These are phyloP conservation scores for Davidsoniella virescens DNA, from an alignment of 2,329 filamentous ascomycete species.

Conservation along the genomic window DNA sequence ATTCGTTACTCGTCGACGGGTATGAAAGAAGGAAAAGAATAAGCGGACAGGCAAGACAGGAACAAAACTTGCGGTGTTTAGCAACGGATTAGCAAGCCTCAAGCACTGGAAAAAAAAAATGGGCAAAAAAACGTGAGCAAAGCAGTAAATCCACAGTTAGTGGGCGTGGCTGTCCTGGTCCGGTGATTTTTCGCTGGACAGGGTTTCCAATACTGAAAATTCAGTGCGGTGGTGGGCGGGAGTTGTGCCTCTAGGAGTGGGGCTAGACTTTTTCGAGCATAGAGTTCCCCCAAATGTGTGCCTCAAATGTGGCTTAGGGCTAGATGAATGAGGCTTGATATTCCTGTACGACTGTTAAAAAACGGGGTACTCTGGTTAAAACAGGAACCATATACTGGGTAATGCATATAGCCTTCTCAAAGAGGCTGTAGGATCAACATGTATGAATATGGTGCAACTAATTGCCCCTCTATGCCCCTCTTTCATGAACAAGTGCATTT, in stretches of 20 bases:
- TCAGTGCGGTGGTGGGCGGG: slow-evolving; percentile 8
- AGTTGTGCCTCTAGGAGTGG: neutral
- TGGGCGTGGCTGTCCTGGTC: slow-evolving; percentile 9
- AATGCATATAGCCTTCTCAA: neutral
- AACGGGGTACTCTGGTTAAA: neutral
- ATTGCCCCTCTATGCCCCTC: slow-evolving; percentile 5
- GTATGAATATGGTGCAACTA: neutral
- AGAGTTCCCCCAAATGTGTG: slow-evolving; percentile 4
- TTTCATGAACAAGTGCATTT: neutral
- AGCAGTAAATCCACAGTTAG: slow-evolving; percentile 10
- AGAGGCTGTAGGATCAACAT: slow-evolving; percentile 1
- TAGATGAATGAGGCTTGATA: slow-evolving; percentile 4
- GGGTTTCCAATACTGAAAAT: slow-evolving; percentile 1
- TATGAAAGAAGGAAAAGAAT: slow-evolving; percentile 19
- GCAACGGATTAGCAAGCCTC: slow-evolving; percentile 2
- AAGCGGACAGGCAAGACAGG: slow-evolving; percentile 14
- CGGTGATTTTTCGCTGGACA: neutral
- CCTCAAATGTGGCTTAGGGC: slow-evolving; percentile 11
- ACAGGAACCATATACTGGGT: neutral
- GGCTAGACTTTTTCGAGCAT: neutral
- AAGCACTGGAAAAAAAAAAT: slow-evolving; percentile 5
- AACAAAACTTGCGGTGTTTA: slow-evolving; percentile 12
- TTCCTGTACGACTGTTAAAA: neutral
- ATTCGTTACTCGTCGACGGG: slow-evolving; percentile 19
- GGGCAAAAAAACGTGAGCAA: slow-evolving; percentile 10